Conservation (phyloP, 805 yeast species). For the Wickerhamomyces bovis region DNA sequence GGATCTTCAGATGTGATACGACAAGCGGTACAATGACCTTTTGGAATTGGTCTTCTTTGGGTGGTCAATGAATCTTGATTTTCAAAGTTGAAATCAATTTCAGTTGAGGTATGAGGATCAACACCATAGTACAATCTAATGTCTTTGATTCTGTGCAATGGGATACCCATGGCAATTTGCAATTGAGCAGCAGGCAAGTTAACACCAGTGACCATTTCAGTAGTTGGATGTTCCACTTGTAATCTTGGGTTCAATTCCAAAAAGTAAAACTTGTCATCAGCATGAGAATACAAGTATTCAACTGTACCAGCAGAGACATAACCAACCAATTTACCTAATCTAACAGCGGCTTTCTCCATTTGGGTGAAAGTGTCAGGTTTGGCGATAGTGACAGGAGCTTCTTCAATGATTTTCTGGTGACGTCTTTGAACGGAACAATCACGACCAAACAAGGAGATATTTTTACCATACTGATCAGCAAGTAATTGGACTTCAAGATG, state of each 20-base stretch:
- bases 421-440: slow-evolving; percentile 99
- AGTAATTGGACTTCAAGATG: slow-evolving; percentile 96
- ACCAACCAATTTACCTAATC: slow-evolving; percentile 95
- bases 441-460: slow-evolving; percentile 95
- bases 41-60: slow-evolving; percentile 91
- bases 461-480: slow-evolving; percentile 98
- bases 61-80: slow-evolving; percentile 62
- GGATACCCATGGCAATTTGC: slow-evolving; percentile 99
- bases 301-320: slow-evolving; percentile 99
- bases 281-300: slow-evolving; percentile 90
- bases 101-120: slow-evolving; percentile 88
- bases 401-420: slow-evolving; percentile 98
- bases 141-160: slow-evolving; percentile 90
- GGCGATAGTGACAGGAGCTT: slow-evolving; percentile 97
- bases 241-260: slow-evolving; percentile 96
- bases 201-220: slow-evolving; percentile 99
- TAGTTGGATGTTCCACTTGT: slow-evolving; percentile 99
- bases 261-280: slow-evolving; percentile 92
- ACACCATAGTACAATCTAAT: slow-evolving; percentile 91
- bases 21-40: slow-evolving; percentile 98
- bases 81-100: slow-evolving; percentile 85
- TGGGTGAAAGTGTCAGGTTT: slow-evolving; percentile 73
- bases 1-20: slow-evolving; percentile 99
- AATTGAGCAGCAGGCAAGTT: slow-evolving; percentile 97
- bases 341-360: slow-evolving; percentile 97